Base-by-base conservation (phyloP, 164 flowering plant species). In the Magnolia sinica region DNA sequence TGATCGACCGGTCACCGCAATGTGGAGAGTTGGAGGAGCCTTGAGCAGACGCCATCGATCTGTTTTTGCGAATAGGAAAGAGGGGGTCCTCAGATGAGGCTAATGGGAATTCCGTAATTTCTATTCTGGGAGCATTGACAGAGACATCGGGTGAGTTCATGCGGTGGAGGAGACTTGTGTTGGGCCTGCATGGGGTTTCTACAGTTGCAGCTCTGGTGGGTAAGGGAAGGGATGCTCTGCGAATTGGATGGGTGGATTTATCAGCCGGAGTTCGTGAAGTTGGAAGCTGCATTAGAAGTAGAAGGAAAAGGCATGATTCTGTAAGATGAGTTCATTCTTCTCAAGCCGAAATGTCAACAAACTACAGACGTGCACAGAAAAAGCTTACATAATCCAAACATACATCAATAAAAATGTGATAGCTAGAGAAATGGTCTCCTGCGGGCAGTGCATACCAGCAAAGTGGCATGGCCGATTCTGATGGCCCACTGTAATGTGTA, bases 131-230 rank as follows among this genome's bases (percentile, higher is more conserved):
- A 23, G 94, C 90, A 78, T 95, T 93, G 66, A 95, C 94, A 1
- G 98, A 95, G 31, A 95, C 88, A 84, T 95, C 92, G 9, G 97
- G 97, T n/a, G 98, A 95, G 37, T 84, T 81, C 77, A 91, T 73
- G 31, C 77, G 78, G 63, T 77, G 84, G 59, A 92, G 88, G 67
- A 87, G 81, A 76, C 85, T 85, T 70, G 69, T 22, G 14, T 75
- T 87, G 71, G 83, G 81, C 68, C 78, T 85, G 82, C 49, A 78
- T 23, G 87, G 86, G 52, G 90, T 31, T 74, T 83, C 84, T 19
- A 76, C 68, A 31, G 76, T 73, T 55, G 81, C 76, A 37, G 87
- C 74, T 76, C 84, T 83, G 64, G 82, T 78, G 19, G 90, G 80
- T 70, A 91, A 69, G 52, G 99, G 97, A 55, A 96, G 85, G 69